Conservation (phyloP, 192 early-diverging fungal species). For the Chytriomyces sp. region DNA sequence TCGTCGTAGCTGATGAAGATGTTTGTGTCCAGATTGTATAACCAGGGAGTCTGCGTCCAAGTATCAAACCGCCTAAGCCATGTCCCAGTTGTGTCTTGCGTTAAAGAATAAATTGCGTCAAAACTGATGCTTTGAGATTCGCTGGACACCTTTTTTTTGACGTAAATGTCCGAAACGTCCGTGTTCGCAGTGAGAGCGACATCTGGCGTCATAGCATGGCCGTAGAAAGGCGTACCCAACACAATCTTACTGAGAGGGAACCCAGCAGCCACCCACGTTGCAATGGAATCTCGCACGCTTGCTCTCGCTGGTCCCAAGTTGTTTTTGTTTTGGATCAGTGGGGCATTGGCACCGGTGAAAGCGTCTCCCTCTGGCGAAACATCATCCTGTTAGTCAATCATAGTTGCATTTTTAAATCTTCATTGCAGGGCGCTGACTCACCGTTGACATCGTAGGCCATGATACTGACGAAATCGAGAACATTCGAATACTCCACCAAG, state of each 20-base stretch:
- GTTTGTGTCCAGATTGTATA: conserved; percentile 65
- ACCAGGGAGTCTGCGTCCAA: conserved; percentile 70
- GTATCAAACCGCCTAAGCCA: conserved; percentile 73
- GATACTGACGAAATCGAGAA: neutral
- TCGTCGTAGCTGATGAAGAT: conserved; percentile 78
- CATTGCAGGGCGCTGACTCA: neutral
- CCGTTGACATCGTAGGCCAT: neutral
- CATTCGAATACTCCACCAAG: neutral
- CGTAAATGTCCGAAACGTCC: neutral
- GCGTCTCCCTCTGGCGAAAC: too few relatives aligned
- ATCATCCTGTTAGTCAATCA: too few relatives aligned
- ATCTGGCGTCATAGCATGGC: neutral
- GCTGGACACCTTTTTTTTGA: neutral
- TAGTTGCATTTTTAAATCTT: too few relatives aligned
- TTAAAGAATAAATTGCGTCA: neutral
- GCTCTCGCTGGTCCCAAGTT: neutral
- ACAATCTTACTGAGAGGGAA: neutral
- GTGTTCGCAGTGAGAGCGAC: too few relatives aligned
- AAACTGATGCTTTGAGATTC: neutral
- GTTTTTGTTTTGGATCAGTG: neutral
- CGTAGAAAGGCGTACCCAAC: neutral
- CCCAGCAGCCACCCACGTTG: neutral
- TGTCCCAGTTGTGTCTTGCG: neutral
- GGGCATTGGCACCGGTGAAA: neutral
- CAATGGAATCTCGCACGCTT: neutral